Conservation (phyloP, 2,329 filamentous ascomycete genomes). For the Penicillium sp. region DNA sequence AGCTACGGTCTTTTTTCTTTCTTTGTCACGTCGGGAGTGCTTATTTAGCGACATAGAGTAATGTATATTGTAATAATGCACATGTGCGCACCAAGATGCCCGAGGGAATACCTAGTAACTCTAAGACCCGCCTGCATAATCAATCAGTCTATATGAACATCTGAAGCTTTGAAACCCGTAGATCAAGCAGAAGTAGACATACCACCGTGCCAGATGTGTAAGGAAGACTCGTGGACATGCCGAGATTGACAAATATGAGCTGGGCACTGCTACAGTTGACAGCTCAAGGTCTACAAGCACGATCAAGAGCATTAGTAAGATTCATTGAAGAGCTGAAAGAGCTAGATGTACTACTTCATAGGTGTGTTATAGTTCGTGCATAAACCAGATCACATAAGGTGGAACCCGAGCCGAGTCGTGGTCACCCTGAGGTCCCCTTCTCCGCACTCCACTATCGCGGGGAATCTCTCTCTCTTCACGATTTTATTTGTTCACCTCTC, state of each 20-base stretch:
- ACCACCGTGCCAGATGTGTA: background rate
- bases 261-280: background rate
- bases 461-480: background rate
- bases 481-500: background rate
- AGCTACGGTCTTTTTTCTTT: no score
- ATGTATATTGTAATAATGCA: no score
- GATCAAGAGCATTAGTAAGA: background rate
- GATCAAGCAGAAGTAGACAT: background rate
- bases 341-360: background rate
- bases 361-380: background rate
- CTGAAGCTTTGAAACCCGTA: background rate
- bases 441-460: constrained; percentile 4
- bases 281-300: no score
- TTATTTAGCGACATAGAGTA: no score
- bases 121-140: no score
- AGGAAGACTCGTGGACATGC: background rate
- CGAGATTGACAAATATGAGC: background rate
- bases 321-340: background rate
- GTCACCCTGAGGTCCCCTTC: background rate
- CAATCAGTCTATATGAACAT: no score
- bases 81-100: no score
- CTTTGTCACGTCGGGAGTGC: no score
- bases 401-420: background rate
- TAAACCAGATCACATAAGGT: background rate
- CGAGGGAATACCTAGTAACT: no score